These are phyloP conservation scores for Selaginella moellendorffii DNA, from an alignment of 75 land plant genomes.

Conservation along the genomic window DNA sequence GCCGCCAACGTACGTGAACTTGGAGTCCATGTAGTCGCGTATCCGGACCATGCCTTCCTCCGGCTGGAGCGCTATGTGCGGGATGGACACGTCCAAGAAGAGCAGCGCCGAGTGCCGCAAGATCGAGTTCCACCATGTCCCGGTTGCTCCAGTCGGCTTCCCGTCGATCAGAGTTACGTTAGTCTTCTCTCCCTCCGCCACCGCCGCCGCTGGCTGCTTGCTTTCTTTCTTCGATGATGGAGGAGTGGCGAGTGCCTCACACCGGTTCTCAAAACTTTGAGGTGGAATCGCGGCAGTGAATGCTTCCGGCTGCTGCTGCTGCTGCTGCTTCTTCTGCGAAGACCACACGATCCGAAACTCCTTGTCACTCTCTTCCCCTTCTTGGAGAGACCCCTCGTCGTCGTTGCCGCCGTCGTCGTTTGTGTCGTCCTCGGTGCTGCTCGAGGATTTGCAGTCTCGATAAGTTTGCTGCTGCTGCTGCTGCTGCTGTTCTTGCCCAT, in stretches of 20 bases:
- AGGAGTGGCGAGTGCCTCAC: not conserved
- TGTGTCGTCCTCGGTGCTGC: not conserved
- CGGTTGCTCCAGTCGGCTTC: conserved; percentile 1
- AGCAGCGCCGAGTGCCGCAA: conserved; percentile 1
- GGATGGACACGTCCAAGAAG: conserved; percentile 2
- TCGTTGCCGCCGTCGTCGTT: too few relatives aligned
- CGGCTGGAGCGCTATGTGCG: conserved; percentile 5
- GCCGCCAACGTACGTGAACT: conserved; percentile 3
- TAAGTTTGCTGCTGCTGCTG: not conserved
- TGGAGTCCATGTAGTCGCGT: conserved; percentile 1
- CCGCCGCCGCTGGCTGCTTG: not conserved
- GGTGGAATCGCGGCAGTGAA: not conserved
- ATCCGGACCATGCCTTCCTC: conserved; percentile 1
- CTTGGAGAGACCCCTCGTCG: too few relatives aligned
- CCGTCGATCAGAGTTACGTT: not conserved
- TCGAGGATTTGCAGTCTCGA: not conserved
- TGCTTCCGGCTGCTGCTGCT: not conserved
- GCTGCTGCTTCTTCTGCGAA: not conserved
- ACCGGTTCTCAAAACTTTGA: not conserved
- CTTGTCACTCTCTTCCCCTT: not conserved
- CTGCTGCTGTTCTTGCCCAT: too few relatives aligned
- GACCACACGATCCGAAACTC: conserved; percentile 5
- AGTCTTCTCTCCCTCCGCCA: not conserved
- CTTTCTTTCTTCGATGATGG: not conserved
- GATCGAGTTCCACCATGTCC: conserved; percentile 7